phyloP scores from a whole-genome alignment of 352 stramenopile genomes.

The Globisporangium okanoganense region DNA sequence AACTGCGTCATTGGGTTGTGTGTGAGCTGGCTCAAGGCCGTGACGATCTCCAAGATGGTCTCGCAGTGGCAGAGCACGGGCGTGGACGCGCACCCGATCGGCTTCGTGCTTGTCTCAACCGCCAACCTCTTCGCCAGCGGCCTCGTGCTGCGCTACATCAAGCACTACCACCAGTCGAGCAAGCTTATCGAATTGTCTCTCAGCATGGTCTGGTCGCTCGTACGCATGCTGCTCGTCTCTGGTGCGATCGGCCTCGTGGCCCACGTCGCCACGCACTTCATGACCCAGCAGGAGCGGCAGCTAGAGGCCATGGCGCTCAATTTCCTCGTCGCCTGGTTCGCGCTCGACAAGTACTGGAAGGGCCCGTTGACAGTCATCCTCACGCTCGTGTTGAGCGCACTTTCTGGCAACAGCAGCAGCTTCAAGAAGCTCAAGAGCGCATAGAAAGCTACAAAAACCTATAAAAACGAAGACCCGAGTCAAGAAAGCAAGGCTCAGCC shows the following conservation, averaged over 20 bases:
- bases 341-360: slow-evolving; percentile 74
- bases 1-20: slow-evolving; percentile 47
- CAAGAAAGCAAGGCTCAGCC: background rate
- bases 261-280: slow-evolving; percentile 57
- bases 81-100: slow-evolving; percentile 40
- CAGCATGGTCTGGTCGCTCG: slow-evolving; percentile 32
- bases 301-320: slow-evolving; percentile 54
- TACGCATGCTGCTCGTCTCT: slow-evolving; percentile 40
- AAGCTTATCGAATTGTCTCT: slow-evolving; percentile 35
- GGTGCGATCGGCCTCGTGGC: slow-evolving; percentile 46
- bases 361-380: slow-evolving; percentile 36
- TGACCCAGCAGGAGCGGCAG: slow-evolving; percentile 37
- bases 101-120: slow-evolving; percentile 58
- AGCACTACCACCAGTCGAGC: slow-evolving; percentile 37
- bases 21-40: slow-evolving; percentile 72
- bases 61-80: slow-evolving; percentile 46
- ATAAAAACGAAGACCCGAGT: background rate
- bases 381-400: slow-evolving; percentile 14
- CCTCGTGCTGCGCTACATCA: slow-evolving; percentile 49
- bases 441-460: slow-evolving; percentile 10
- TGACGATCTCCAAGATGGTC: slow-evolving; percentile 65
- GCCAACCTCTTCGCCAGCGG: slow-evolving; percentile 74
- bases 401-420: background rate
- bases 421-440: slow-evolving; percentile 22
- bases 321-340: slow-evolving; percentile 63